phyloP scores from a whole-genome alignment of 306 rosid species.

The Quercus engelmannii region DNA sequence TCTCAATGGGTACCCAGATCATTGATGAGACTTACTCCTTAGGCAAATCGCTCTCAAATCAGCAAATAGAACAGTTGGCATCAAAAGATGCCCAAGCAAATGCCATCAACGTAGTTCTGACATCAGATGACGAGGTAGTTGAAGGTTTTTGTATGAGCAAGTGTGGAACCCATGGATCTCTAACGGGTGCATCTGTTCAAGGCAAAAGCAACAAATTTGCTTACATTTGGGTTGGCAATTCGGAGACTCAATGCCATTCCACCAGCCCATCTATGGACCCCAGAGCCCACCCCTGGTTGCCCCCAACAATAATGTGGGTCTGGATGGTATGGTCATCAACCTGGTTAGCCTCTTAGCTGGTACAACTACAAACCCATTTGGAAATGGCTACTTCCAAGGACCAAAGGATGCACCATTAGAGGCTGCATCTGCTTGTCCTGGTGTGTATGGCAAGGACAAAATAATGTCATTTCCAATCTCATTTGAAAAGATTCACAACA shows the following conservation, averaged over 20 bases:
- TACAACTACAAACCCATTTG: constrained; percentile 45
- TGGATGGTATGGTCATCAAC: constrained; percentile 59
- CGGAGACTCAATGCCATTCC: constrained; percentile 65
- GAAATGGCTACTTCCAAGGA: too few species aligned
- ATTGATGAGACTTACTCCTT: too few species aligned
- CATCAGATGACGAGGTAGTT: constrained; percentile 41
- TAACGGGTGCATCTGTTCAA: neutral
- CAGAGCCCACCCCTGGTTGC: constrained; percentile 48
- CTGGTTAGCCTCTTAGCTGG: constrained; percentile 54
- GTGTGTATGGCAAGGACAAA: constrained; percentile 38
- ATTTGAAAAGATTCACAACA: too few species aligned
- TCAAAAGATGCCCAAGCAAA: constrained; percentile 30
- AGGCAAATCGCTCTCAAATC: too few species aligned
- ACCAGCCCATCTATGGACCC: constrained; percentile 61
- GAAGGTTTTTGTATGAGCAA: constrained; percentile 56
- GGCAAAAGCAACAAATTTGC: constrained; percentile 11
- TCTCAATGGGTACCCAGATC: too few species aligned
- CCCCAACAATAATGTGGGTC: constrained; percentile 68
- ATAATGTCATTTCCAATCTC: too few species aligned
- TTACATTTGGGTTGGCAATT: constrained; percentile 68
- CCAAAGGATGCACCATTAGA: too few species aligned
- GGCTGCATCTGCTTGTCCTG: constrained; percentile 47
- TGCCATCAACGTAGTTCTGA: constrained; percentile 50
- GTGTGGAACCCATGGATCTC: constrained; percentile 55
- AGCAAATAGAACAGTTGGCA: constrained; percentile 37